These are phyloP conservation scores for Penicillium subrubescens DNA, from an alignment of 495 filamentous ascomycete species.

Conservation along the genomic window DNA sequence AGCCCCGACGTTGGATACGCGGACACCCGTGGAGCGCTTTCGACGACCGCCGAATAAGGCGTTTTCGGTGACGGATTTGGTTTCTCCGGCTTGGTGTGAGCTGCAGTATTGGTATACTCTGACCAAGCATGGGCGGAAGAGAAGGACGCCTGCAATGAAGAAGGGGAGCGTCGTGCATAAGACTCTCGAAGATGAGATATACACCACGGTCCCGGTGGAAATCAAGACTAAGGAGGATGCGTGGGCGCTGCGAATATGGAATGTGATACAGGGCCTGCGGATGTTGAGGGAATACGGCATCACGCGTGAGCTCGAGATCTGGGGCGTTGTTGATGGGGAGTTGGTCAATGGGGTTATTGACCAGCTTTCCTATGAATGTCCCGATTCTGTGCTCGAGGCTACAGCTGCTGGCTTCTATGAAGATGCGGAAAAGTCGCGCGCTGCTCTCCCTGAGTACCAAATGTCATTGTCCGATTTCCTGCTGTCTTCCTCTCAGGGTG, in stretches of 20 bases:
- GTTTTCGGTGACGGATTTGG: slow-evolving; percentile 87
- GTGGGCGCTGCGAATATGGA: slow-evolving; percentile 86
- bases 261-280: slow-evolving; percentile 82
- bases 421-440: slow-evolving; percentile 35
- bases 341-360: slow-evolving; percentile 91
- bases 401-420: slow-evolving; percentile 41
- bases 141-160: slow-evolving; percentile 78
- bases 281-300: slow-evolving; percentile 75
- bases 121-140: slow-evolving; percentile 72
- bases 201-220: slow-evolving; percentile 71
- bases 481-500: slow-evolving; percentile 44
- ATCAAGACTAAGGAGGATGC: slow-evolving; percentile 76
- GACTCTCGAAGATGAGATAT: slow-evolving; percentile 80
- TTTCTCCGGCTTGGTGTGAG: slow-evolving; percentile 93
- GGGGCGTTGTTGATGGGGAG: slow-evolving; percentile 82
- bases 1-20: slow-evolving; percentile 34
- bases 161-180: slow-evolving; percentile 77
- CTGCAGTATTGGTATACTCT: slow-evolving; percentile 89
- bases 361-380: slow-evolving; percentile 76
- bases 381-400: slow-evolving; percentile 68
- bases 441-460: slow-evolving; percentile 53
- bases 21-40: slow-evolving; percentile 73
- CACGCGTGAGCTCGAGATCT: slow-evolving; percentile 91
- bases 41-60: slow-evolving; percentile 74
- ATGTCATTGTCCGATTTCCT: slow-evolving; percentile 55